phyloP scores from a whole-genome alignment of 257 asterid genomes.

The Mentha longifolia region DNA sequence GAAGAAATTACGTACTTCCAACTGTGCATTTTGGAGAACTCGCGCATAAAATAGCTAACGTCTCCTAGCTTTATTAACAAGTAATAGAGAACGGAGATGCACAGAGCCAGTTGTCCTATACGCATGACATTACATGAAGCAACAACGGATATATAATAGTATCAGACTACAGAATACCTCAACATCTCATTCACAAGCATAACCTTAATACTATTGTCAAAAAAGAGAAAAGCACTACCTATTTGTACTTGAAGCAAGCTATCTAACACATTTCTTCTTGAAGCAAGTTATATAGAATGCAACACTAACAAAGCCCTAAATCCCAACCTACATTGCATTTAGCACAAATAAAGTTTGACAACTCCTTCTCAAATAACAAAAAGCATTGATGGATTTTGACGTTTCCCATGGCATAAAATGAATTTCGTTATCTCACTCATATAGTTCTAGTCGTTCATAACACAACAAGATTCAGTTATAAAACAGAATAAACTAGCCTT shows the following conservation, averaged over 20 bases:
- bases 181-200: no score
- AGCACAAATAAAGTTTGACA: neutral
- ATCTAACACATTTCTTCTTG: neutral
- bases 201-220: neutral
- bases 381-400: neutral
- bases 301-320: neutral
- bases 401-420: neutral
- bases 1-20: neutral
- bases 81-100: neutral
- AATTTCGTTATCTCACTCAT: neutral
- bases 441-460: constrained; percentile 1
- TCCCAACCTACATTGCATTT: neutral
- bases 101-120: neutral
- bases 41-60: neutral
- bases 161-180: neutral
- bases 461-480: neutral
- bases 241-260: constrained; percentile 1
- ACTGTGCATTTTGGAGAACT: neutral
- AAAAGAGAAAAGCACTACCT: neutral
- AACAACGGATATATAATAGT: neutral
- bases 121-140: neutral
- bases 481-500: neutral
- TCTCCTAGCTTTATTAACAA: neutral
- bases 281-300: constrained; percentile 14
- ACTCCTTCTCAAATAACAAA: neutral